Conservation (phyloP, 495 filamentous ascomycete species). For the Neurospora sublineolata region DNA sequence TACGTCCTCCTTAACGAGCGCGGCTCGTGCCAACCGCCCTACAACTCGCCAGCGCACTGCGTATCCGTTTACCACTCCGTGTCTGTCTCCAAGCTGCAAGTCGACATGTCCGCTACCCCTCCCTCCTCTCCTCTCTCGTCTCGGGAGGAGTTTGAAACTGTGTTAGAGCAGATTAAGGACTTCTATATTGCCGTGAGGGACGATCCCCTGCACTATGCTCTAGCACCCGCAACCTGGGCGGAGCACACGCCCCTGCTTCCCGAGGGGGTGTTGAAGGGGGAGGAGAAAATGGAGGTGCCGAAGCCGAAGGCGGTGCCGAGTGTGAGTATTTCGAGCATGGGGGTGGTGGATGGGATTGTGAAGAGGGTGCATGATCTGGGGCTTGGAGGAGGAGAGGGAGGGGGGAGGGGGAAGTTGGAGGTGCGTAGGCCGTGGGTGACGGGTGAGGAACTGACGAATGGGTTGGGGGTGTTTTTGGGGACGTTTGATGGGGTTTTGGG, state of each 20-base stretch:
- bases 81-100: conserved; percentile 8
- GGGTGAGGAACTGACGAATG: conserved; percentile 28
- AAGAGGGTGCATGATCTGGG: not conserved
- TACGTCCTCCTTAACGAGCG: conserved; percentile 26
- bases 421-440: conserved; percentile 30
- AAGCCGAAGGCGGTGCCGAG: conserved; percentile 19
- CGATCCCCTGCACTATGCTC: conserved; percentile 2
- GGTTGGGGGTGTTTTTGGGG: conserved; percentile 27
- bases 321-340: conserved; percentile 31
- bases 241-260: conserved; percentile 9
- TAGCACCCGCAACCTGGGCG: conserved; percentile 14
- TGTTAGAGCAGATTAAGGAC: not conserved
- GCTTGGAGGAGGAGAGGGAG: not conserved
- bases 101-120: conserved; percentile 4
- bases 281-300: conserved; percentile 17
- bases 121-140: no score
- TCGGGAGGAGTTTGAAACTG: conserved; percentile 5
- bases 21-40: conserved; percentile 14
- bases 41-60: conserved; percentile 14
- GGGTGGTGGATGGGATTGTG: conserved; percentile 21
- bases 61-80: conserved; percentile 23
- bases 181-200: conserved; percentile 1
- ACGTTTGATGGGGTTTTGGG: conserved; percentile 23
- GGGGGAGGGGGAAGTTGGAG: conserved; percentile 11
- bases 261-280: not conserved